Base-by-base conservation (phyloP, 352 stramenopile species). In the Phytophthora nicotianae region DNA sequence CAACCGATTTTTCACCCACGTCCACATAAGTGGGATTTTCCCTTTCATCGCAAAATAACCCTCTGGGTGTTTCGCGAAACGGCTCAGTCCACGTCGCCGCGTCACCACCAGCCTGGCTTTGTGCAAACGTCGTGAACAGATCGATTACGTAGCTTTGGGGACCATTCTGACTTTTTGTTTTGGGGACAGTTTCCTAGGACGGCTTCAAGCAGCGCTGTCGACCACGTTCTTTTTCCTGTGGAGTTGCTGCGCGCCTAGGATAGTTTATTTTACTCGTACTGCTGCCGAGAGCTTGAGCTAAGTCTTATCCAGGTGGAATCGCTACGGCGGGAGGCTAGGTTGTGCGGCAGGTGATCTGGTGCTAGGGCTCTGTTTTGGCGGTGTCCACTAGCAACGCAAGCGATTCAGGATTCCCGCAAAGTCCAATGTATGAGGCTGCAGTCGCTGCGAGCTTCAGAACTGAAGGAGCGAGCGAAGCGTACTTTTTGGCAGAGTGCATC, bases 221-320 rank as follows among this genome's bases (percentile, higher is more conserved):
- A 46, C 38, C 37, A 52, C 38, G 16, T 51, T 38, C 47, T 56
- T 33, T 9, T 63, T 56, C 35, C 32, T 47, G 27, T 64, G 38
- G 57, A 37, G 50, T 13, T 56, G 21, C 21, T 47, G 14, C 32
- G 32, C 35, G 11, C 21, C 24, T 7, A 50, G 16, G 20, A 24
- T 11, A n/a, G n/a, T n/a, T n/a, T n/a, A n/a, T n/a, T n/a, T n/a
- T n/a, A n/a, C n/a, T n/a, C n/a, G n/a, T n/a, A n/a, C n/a, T 16
- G 41, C 7, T 27, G 27, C 14, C 32, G 23, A 38, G 40, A 46
- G 13, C 11, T 38, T n/a, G 5, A 41, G 23, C 7, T 57, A n/a
- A n/a, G n/a, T n/a, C n/a, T n/a, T 33, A 33, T 32, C 7, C 29
- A 33, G 19, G 29, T 55, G 48, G 47, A 37, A 46, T 37, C 33